Conservation (phyloP, 129 eudicot species). For the Heracleum sosnowskyi region DNA sequence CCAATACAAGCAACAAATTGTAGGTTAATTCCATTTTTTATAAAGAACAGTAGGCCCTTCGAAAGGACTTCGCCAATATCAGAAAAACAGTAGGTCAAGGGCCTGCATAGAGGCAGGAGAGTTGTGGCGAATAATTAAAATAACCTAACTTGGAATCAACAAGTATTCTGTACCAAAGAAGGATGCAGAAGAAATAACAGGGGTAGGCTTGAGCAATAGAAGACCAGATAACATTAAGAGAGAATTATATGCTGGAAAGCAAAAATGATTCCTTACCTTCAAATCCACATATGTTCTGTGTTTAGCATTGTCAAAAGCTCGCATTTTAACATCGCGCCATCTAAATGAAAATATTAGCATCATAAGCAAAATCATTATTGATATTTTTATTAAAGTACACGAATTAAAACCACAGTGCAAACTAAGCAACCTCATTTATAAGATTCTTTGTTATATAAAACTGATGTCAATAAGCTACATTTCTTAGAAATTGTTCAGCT, state of each 20-base stretch:
- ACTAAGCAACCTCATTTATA: background rate
- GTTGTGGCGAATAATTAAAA: background rate
- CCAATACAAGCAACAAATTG: constrained; percentile 17
- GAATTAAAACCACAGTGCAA: background rate
- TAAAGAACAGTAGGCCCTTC: constrained; percentile 11
- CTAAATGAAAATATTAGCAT: constrained; percentile 31
- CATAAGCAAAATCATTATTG: background rate
- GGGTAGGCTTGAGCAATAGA: background rate
- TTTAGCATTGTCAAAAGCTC: constrained; percentile 91
- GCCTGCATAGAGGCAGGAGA: background rate
- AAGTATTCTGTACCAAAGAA: background rate
- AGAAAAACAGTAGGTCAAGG: background rate
- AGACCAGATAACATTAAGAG: background rate
- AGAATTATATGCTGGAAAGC: background rate
- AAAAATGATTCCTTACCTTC: constrained; percentile 42
- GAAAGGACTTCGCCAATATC: background rate
- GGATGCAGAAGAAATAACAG: background rate
- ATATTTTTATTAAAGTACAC: background rate
- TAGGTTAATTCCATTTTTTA: constrained; percentile 9
- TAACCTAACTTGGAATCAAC: background rate
- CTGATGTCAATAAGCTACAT: background rate
- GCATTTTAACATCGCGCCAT: constrained; percentile 93
- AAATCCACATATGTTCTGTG: constrained; percentile 96
- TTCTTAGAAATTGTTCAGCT: background rate
- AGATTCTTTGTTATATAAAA: background rate